Percentiles rank a stretch among this genome's conserved stretches.
Conservation (phyloP, 192 early-diverging fungal species). For the Coemansia sp. region DNA sequence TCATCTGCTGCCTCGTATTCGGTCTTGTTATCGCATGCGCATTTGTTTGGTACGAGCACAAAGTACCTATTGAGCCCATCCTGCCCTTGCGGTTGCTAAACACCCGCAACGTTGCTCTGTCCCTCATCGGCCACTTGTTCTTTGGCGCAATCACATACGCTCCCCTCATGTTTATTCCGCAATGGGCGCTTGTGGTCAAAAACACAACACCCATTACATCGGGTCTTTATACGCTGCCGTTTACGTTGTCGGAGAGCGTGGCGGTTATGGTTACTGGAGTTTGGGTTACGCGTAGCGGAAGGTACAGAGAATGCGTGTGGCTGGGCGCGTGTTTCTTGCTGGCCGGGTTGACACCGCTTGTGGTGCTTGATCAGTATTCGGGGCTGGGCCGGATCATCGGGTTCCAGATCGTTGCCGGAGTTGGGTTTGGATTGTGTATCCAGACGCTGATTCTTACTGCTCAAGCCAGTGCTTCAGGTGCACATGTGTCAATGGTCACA, state of each 20-base stretch:
- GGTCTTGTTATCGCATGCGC: conserved; percentile 30
- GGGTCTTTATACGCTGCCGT: conserved; percentile 28
- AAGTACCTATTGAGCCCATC: conserved; percentile 58
- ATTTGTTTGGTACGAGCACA: conserved; percentile 62
- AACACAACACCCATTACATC: conserved; percentile 32
- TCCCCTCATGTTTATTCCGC: conserved; percentile 37
- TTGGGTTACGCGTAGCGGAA: conserved; percentile 57
- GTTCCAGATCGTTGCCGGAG: conserved; percentile 66
- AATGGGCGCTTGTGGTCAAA: conserved; percentile 40
- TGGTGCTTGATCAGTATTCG: conserved; percentile 53
- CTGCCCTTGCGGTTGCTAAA: conserved; percentile 60
- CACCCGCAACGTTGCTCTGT: conserved; percentile 45
- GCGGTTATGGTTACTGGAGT: conserved; percentile 61
- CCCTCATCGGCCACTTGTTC: conserved; percentile 20
- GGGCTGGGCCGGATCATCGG: conserved; percentile 58
- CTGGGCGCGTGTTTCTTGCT: conserved; percentile 62
- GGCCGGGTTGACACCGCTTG: conserved; percentile 62
- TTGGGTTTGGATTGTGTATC: conserved; percentile 73
- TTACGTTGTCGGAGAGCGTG: conserved; percentile 19
- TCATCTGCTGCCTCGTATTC: conserved; percentile 47
- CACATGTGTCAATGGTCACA: conserved; percentile 67
- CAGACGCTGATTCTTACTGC: conserved; percentile 69
- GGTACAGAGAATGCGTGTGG: conserved; percentile 65
- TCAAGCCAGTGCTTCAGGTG: conserved; percentile 61
- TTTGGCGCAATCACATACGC: conserved; percentile 40